Conservation (phyloP, 306 rosid species). For the Potentilla sterilis region DNA sequence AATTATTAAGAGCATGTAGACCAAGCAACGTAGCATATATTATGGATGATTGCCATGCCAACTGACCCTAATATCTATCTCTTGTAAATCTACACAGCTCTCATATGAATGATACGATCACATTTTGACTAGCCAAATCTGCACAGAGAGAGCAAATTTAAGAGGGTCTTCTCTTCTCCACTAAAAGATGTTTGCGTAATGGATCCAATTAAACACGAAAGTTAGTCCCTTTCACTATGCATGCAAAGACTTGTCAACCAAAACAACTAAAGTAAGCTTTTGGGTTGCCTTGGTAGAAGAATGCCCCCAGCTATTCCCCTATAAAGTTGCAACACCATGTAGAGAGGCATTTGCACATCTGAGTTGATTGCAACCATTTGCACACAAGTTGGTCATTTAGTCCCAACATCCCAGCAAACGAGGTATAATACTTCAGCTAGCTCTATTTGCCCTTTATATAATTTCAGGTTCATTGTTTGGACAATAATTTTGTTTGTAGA, state of each 20-base stretch:
- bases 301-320: constrained; percentile 18
- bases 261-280: constrained; percentile 6
- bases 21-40: constrained; percentile 24
- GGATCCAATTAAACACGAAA: background rate
- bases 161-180: background rate
- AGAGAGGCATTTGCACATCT: background rate
- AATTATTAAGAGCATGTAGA: constrained; percentile 17
- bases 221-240: constrained; percentile 26
- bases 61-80: constrained; percentile 18
- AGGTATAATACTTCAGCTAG: background rate
- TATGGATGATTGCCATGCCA: constrained; percentile 36
- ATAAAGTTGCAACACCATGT: constrained; percentile 33
- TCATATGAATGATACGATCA: background rate
- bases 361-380: constrained; percentile 8
- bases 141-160: background rate
- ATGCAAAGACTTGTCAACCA: constrained; percentile 8
- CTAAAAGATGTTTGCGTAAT: constrained; percentile 6
- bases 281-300: background rate
- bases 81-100: constrained; percentile 31
- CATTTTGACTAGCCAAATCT: background rate
- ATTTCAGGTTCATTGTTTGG: background rate
- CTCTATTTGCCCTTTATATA: background rate
- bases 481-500: background rate
- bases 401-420: background rate
- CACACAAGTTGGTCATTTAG: background rate